Evolutionary conservation across 2,329 filamentous ascomycete species (phyloP).

Genomic region (Tolypocladium album): DNA sequence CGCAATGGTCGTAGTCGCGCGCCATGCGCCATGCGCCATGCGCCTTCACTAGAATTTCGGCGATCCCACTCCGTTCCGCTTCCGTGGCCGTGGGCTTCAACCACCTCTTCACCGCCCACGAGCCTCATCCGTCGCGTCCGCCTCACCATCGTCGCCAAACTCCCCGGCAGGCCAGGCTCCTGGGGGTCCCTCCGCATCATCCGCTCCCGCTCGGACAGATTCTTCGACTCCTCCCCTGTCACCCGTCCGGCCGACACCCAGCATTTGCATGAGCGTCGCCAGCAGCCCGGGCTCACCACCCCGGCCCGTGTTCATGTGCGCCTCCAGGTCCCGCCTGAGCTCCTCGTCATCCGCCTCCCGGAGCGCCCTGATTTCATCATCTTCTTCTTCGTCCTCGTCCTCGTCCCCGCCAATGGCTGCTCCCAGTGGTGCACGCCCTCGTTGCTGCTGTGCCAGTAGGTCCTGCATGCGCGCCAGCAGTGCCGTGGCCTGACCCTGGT

Average conservation of each 20-base stretch:
- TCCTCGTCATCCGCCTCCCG: conserved; percentile 18
- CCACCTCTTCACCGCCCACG: background rate
- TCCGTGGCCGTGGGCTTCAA: background rate
- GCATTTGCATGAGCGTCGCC: conserved; percentile 12
- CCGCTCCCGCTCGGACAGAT: conserved; percentile 1
- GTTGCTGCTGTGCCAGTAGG: conserved; percentile 14
- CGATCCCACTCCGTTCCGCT: background rate
- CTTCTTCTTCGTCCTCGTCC: conserved; percentile 10
- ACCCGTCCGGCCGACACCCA: conserved; percentile 9
- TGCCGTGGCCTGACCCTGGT: conserved; percentile 7
- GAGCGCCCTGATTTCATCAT: conserved; percentile 15
- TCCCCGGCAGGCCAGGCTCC: conserved; percentile 24
- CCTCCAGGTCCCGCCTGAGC: conserved; percentile 19
- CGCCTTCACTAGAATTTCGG: background rate
- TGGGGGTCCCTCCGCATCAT: conserved; percentile 11
- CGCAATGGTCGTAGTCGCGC: background rate
- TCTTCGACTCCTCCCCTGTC: conserved; percentile 6
- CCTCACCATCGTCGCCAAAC: conserved; percentile 1
- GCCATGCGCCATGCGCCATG: background rate
- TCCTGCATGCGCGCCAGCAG: conserved; percentile 17
- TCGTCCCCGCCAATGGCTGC: conserved; percentile 2
- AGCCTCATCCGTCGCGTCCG: background rate
- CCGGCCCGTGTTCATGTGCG: conserved; percentile 13
- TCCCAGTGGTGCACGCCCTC: conserved; percentile 2
- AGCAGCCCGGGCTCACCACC: conserved; percentile 16